phyloP scores from a whole-genome alignment of 2,329 filamentous ascomycete species.

The Aspergillus melleus region DNA sequence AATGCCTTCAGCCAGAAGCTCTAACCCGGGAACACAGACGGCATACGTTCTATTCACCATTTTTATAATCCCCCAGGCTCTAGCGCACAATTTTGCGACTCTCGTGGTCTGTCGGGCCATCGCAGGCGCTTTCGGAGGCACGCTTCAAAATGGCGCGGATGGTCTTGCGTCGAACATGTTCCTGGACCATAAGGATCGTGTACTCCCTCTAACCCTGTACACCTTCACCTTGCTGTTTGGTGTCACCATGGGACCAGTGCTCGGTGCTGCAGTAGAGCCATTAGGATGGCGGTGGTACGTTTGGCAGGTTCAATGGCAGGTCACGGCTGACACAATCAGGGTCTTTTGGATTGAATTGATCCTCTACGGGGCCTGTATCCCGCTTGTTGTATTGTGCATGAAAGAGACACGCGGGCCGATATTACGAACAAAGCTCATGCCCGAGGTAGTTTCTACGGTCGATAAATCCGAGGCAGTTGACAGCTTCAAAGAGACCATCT shows the following conservation, averaged over 20 bases:
- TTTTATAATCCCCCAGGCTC: conserved; percentile 45
- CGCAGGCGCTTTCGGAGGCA: conserved; percentile 32
- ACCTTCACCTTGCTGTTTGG: conserved; percentile 44
- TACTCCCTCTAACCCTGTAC: conserved; percentile 36
- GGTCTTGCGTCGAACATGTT: conserved; percentile 11
- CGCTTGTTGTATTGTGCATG: conserved; percentile 41
- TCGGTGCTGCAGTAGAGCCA: conserved; percentile 39
- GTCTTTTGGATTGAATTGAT: conserved; percentile 38
- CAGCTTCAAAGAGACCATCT: conserved; percentile 28
- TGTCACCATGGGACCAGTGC: conserved; percentile 46
- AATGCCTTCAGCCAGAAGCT: background rate
- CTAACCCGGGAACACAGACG: conserved; percentile 10
- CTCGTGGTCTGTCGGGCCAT: conserved; percentile 46
- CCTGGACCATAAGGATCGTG: conserved; percentile 4
- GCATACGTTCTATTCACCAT: conserved; percentile 44
- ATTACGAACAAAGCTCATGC: conserved; percentile 1
- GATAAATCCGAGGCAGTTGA: background rate
- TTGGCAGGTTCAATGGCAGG: no score
- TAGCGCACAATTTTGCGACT: conserved; percentile 49
- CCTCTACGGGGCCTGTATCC: conserved; percentile 37
- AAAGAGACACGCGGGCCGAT: conserved; percentile 44
- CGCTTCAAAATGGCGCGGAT: conserved; percentile 10
- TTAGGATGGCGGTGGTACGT: conserved; percentile 24
- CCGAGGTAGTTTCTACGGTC: background rate
- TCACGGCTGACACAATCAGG: conserved; percentile 2